A percentile compares a stretch with the other conserved stretches of the same genome.
Conservation (phyloP, 352 stramenopile genomes). For the Blastocystis sp. region DNA sequence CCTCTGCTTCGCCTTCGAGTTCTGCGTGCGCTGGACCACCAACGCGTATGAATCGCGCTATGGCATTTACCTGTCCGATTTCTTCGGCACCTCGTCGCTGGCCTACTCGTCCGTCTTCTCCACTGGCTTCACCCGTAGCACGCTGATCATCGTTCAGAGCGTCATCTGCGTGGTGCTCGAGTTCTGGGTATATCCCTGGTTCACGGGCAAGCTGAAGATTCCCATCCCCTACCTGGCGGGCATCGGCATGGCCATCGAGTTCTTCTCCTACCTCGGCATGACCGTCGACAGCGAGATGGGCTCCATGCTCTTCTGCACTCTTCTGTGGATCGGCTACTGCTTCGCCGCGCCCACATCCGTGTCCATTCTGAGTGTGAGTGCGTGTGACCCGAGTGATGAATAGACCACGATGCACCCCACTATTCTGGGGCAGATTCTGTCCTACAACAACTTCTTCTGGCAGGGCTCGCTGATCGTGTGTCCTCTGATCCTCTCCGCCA, state of each 20-base stretch:
- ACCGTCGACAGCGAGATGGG: not conserved
- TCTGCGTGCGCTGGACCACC: conserved; percentile 16
- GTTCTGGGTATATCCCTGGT: conserved; percentile 6
- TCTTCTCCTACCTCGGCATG: conserved; percentile 34
- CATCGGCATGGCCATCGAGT: conserved; percentile 26
- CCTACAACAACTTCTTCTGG: conserved; percentile 41
- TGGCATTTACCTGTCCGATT: conserved; percentile 18
- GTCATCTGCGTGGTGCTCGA: not conserved
- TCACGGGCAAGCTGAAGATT: not conserved
- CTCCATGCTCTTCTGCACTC: not conserved
- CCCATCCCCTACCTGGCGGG: conserved; percentile 28
- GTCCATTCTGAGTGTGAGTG: conserved; percentile 41
- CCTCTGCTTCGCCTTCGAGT: conserved; percentile 16
- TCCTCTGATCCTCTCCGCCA: conserved; percentile 45
- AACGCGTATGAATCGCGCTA: conserved; percentile 29
- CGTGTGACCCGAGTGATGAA: not conserved
- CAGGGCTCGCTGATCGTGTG: conserved; percentile 45
- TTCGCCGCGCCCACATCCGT: conserved; percentile 17
- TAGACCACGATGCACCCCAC: conserved; percentile 16
- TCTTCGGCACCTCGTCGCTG: not conserved
- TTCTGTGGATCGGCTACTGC: conserved; percentile 43
- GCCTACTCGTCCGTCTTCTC: not conserved
- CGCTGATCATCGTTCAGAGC: conserved; percentile 25
- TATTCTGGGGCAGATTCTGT: conserved; percentile 11
- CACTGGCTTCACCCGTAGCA: not conserved